Base-by-base conservation (phyloP, 345 rosid species). In the Kernera saxatilis region DNA sequence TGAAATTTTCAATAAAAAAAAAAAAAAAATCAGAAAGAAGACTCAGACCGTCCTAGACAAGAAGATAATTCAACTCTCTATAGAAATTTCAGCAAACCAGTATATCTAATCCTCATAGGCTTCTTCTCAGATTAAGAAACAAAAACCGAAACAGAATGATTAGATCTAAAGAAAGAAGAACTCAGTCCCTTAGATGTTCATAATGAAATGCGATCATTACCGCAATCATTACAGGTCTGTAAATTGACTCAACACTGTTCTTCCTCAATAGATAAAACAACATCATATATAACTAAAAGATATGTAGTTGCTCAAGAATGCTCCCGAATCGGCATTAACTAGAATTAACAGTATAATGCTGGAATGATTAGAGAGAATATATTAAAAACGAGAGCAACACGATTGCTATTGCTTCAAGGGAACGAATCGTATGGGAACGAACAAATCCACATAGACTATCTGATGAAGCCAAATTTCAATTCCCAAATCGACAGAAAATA, bases 111-210 rank as follows among this genome's bases (percentile, higher is more conserved):
- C 65, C 1, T 70, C 67, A 48, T 4, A 6, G 8, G 74, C 58
- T 19, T 45, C 74, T 46, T 1, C 10, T 10, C 19, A 35, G 8
- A 15, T 26, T 17, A 45, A 17, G 3, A 12, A 26, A 25, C 9
- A 32, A 18, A 46, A 0, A 48, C 68, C 0, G 5, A 43, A n/a
- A 43, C 32, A 39, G 6, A 15, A 39, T 8, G 19, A 35, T 35
- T 9, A 39, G 15, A 39, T 39, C 44, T 5, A 9, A 11, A 5
- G 3, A 0, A 18, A 3, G 72, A n/a, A 52, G 76, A 85, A 80
- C 90, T 84, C 92, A 86, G 95, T 82, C 93, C 95, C 95, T 91
- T 91, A 88, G 95, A 91, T 88, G 95, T 91, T 91, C 90, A 50
- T 66, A 69, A 78, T 58, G 30, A 49, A 33, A 74, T 82, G 97